Evolutionary conservation across 495 filamentous ascomycete species (phyloP), one percentile per base, ranked within the genome.

Genomic region (Aspergillus mulundensis): DNA sequence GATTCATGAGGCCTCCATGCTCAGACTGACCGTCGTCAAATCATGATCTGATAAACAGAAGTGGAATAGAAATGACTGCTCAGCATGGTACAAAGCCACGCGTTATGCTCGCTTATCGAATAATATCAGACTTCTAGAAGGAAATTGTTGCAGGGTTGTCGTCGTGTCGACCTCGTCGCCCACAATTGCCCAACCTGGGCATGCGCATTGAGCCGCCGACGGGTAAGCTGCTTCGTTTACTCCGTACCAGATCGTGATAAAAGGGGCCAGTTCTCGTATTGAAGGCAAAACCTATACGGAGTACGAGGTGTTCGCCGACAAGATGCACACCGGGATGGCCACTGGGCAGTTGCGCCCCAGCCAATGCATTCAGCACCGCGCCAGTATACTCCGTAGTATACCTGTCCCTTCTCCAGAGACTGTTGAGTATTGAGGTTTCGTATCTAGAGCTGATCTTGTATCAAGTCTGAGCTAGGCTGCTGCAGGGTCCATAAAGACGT

Each of bases 401-500:
- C 14, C 42, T 24, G 21, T 46, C 21, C 28, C 20, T 11, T 44
- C 20, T 25, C 23, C 14, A 14, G 21, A 15, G 43, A 25, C 43
- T 23, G 11, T 1, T 20, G 24, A 25, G 11, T 23, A 20, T 15
- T 14, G 43, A 15, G 12, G 20, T n/a, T 44, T 36, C 46, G 14
- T 49, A 19, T 49, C 46, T 34, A 49, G 46, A 36, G n/a, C 28
- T 45, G 42, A 25, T 14, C 42, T 14, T 49, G 46, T 49, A 28
- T n/a, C 6, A 30, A 15, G 10, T 25, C 41, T 23, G 14, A 36
- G 16, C 28, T 43, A 45, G 23, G 7, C 40, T 5, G 15, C 52
- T 54, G 52, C 52, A 54, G 52, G 52, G 52, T 38, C 52, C 28
- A 54, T 36, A 36, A 36, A 36, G 32, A 36, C 28, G 23, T 47